These are phyloP conservation scores for Scheffersomyces parashehatae DNA, from an alignment of 1,139 yeast genomes.

Conservation along the genomic window DNA sequence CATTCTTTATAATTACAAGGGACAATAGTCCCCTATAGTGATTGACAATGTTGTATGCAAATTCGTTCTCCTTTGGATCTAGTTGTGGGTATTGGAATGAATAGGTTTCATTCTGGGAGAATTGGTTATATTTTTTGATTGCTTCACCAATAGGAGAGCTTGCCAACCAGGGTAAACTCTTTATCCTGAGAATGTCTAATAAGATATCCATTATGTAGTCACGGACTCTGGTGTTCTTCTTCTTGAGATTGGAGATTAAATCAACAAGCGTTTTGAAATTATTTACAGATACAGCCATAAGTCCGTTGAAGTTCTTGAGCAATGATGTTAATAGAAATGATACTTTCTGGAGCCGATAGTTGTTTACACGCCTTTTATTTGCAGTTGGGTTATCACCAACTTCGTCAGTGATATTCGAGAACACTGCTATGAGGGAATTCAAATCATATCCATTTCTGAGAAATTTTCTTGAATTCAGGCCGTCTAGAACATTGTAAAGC, in stretches of 20 bases:
- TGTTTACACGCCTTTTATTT: neutral
- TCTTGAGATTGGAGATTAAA: constrained; percentile 61
- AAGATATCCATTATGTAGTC: constrained; percentile 70
- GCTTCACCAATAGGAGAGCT: constrained; percentile 37
- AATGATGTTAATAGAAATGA: constrained; percentile 61
- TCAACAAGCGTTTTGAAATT: constrained; percentile 58
- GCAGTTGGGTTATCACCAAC: neutral
- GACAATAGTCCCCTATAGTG: constrained; percentile 68
- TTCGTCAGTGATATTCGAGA: constrained; percentile 21
- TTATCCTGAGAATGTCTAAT: constrained; percentile 64
- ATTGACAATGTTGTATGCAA: constrained; percentile 31
- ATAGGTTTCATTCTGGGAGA: neutral
- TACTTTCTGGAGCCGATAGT: constrained; percentile 56
- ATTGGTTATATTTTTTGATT: constrained; percentile 13
- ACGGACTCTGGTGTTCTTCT: constrained; percentile 57
- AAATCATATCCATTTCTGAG: constrained; percentile 66
- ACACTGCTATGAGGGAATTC: constrained; percentile 62
- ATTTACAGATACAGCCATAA: constrained; percentile 63
- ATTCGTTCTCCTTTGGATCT: constrained; percentile 7
- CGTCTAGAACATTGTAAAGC: constrained; percentile 59
- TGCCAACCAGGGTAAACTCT: constrained; percentile 59
- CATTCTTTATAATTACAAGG: constrained; percentile 55
- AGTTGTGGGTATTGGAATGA: constrained; percentile 5
- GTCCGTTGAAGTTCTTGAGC: constrained; percentile 76
- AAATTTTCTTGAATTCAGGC: constrained; percentile 55